Evolutionary conservation across 495 filamentous ascomycete genomes (phyloP).

Genomic region (Penicillium robsamsonii): DNA sequence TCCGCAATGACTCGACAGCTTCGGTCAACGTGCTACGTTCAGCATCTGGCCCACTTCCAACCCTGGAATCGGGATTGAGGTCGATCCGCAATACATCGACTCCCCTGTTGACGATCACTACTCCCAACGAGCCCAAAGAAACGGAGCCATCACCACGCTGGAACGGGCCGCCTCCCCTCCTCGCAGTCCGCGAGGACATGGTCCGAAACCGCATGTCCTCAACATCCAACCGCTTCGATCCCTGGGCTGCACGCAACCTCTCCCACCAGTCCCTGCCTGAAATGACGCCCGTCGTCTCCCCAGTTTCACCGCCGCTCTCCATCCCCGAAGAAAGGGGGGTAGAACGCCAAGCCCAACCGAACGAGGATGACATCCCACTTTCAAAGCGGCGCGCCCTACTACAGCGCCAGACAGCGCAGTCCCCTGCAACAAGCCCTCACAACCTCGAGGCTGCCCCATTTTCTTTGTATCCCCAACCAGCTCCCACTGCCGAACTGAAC

Average conservation of each 20-base stretch:
- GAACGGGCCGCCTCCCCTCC: conserved; percentile 38
- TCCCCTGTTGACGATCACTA: conserved; percentile 39
- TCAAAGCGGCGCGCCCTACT: conserved; percentile 60
- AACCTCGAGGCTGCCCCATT: conserved; percentile 20
- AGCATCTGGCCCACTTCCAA: conserved; percentile 4
- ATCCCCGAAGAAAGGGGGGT: conserved; percentile 37
- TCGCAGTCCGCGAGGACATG: conserved; percentile 43
- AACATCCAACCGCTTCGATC: conserved; percentile 38
- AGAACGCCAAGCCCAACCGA: background rate
- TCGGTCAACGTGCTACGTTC: conserved; percentile 16
- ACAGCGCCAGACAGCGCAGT: conserved; percentile 36
- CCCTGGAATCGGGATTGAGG: conserved; percentile 8
- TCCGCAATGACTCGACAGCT: conserved; percentile 20
- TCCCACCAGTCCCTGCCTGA: conserved; percentile 29
- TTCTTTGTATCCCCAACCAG: conserved; percentile 4
- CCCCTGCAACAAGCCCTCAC: conserved; percentile 15
- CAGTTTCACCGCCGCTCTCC: conserved; percentile 18
- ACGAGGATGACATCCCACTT: conserved; percentile 68
- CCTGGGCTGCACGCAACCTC: conserved; percentile 31
- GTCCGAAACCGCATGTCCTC: conserved; percentile 41
- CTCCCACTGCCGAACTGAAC: conserved; percentile 29
- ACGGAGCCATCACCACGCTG: conserved; percentile 25
- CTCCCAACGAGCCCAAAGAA: conserved; percentile 17
- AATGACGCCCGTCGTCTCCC: conserved; percentile 10
- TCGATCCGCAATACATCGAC: conserved; percentile 41